Conservation (phyloP, 805 yeast species). For the Cyberlindnera amylophila region DNA sequence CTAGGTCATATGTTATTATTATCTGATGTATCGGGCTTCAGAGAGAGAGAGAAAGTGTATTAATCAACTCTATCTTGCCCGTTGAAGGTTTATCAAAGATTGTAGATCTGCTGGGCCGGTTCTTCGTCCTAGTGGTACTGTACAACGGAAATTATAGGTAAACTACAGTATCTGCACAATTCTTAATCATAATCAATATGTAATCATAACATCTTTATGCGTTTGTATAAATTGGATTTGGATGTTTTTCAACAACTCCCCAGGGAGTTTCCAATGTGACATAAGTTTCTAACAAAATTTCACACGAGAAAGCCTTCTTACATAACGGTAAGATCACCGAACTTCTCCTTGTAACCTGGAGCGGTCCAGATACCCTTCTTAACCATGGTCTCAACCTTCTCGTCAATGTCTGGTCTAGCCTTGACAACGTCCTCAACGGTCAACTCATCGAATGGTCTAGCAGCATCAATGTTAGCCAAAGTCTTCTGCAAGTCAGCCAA, state of each 20-base stretch:
- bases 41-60: too few relatives aligned
- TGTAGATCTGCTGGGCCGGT: too few relatives aligned
- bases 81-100: too few relatives aligned
- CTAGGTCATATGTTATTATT: too few relatives aligned
- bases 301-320: slow-evolving; percentile 16
- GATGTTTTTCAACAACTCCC: slow-evolving; percentile 1
- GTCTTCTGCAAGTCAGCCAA: slow-evolving; percentile 82
- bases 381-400: slow-evolving; percentile 91
- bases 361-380: slow-evolving; percentile 96
- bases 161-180: too few relatives aligned
- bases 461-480: slow-evolving; percentile 87
- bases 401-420: slow-evolving; percentile 97
- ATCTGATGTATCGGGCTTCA: too few relatives aligned
- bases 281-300: neutral
- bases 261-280: slow-evolving; percentile 4
- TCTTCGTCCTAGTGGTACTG: too few relatives aligned
- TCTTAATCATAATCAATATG: slow-evolving; percentile 13
- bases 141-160: too few relatives aligned
- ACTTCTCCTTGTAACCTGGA: slow-evolving; percentile 98
- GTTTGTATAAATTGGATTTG: slow-evolving; percentile 9
- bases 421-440: slow-evolving; percentile 91
- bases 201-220: slow-evolving; percentile 17
- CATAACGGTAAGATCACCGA: slow-evolving; percentile 96
- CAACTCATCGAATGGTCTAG: slow-evolving; percentile 96
- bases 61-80: too few relatives aligned